phyloP scores from a whole-genome alignment of 2,329 filamentous ascomycete genomes.

The Colletotrichum tropicicola region DNA sequence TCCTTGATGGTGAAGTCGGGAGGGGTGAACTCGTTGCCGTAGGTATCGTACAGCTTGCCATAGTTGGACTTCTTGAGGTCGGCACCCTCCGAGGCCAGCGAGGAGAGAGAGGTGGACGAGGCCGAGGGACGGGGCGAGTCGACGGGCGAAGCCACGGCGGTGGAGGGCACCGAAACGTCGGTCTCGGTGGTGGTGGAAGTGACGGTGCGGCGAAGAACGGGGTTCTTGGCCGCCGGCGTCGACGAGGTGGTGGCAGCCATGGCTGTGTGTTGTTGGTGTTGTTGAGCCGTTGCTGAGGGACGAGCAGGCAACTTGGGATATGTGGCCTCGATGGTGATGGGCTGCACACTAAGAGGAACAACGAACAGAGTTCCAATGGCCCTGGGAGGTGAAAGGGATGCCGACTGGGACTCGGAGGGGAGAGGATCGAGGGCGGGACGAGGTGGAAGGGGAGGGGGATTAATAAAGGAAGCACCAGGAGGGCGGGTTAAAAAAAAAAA shows the following conservation, averaged over 20 bases:
- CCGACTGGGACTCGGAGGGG: constrained; percentile 3
- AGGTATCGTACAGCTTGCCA: constrained; percentile 84
- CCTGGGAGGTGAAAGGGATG: constrained; percentile 17
- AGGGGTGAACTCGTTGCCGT: constrained; percentile 92
- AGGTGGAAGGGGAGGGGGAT: constrained; percentile 12
- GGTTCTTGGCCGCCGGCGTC: constrained; percentile 51
- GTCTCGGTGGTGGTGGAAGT: constrained; percentile 50
- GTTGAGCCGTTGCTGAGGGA: background rate
- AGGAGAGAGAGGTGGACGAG: constrained; percentile 93
- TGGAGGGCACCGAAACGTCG: constrained; percentile 61
- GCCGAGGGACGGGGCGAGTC: constrained; percentile 71
- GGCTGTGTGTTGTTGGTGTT: constrained; percentile 23
- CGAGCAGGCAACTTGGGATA: background rate
- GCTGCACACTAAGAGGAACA: constrained; percentile 19
- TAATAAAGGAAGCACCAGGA: constrained; percentile 26
- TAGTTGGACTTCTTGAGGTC: constrained; percentile 55
- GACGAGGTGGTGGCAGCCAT: constrained; percentile 59
- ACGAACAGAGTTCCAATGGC: constrained; percentile 23
- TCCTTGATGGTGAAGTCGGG: constrained; percentile 98
- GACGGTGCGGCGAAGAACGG: constrained; percentile 57
- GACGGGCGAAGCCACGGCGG: constrained; percentile 64
- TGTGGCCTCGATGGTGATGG: constrained; percentile 3
- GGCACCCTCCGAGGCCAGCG: constrained; percentile 76
- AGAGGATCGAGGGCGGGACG: background rate
- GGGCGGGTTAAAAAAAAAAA: background rate